phyloP scores from a whole-genome alignment of 805 yeast genomes.

The Kodamaea kakaduensis region DNA sequence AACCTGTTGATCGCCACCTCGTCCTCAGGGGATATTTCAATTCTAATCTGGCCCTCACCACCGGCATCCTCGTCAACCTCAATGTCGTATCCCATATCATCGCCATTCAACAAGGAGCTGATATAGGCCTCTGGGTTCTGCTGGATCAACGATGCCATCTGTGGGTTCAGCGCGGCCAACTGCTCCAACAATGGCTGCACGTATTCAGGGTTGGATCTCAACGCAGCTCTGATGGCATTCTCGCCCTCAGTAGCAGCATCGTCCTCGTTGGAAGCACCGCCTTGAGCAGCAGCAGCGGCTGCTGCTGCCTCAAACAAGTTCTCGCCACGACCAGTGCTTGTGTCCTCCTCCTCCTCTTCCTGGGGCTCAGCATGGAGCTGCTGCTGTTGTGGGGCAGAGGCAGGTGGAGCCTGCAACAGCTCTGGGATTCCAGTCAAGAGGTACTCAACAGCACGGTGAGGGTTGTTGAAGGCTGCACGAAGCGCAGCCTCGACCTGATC shows the following conservation, averaged over 20 bases:
- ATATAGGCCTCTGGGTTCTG: constrained; percentile 87
- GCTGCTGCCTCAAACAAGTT: constrained; percentile 55
- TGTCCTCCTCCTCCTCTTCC: constrained; percentile 30
- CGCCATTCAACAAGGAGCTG: constrained; percentile 60
- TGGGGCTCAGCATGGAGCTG: constrained; percentile 12
- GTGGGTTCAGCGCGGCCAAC: constrained; percentile 77
- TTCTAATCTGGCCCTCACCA: constrained; percentile 40
- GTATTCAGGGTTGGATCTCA: constrained; percentile 84
- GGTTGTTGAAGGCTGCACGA: constrained; percentile 94
- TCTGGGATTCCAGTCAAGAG: constrained; percentile 87
- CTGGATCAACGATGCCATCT: constrained; percentile 73
- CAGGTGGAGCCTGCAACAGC: constrained; percentile 35
- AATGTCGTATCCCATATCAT: constrained; percentile 40
- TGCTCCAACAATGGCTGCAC: constrained; percentile 81
- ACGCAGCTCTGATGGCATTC: constrained; percentile 65
- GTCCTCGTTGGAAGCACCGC: constrained; percentile 20
- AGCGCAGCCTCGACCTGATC: constrained; percentile 84
- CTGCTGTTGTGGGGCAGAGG: constrained; percentile 10
- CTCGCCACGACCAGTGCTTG: constrained; percentile 31
- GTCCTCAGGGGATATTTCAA: constrained; percentile 74
- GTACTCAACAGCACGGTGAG: constrained; percentile 97
- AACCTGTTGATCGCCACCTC: constrained; percentile 85
- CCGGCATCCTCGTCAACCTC: constrained; percentile 32
- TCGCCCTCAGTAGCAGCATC: constrained; percentile 33
- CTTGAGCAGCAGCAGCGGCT: constrained; percentile 24